These are phyloP conservation scores for Soucietia sequanensis DNA, from an alignment of 805 yeast genomes.

Conservation along the genomic window DNA sequence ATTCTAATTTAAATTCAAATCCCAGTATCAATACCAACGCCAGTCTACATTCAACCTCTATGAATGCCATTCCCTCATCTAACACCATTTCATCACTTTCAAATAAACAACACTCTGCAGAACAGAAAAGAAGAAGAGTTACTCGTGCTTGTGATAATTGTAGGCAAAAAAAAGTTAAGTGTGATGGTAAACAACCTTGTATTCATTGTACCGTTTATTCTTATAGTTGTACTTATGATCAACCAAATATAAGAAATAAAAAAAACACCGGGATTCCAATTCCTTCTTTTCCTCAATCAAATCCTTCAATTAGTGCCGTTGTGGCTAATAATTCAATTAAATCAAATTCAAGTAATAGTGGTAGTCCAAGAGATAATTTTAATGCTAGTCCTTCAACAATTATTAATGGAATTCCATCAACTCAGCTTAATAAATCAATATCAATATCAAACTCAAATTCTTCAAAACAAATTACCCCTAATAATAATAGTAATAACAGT, in stretches of 20 bases:
- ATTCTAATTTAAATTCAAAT: too few species aligned
- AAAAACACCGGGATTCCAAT: constrained; percentile 30
- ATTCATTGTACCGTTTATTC: constrained; percentile 84
- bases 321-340: constrained; percentile 12
- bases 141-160: constrained; percentile 77
- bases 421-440: neutral
- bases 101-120: constrained; percentile 12
- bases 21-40: neutral
- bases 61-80: neutral
- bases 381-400: neutral
- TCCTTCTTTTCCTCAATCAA: constrained; percentile 13
- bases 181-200: constrained; percentile 80
- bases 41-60: neutral
- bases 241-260: constrained; percentile 62
- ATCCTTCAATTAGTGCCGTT: constrained; percentile 16
- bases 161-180: constrained; percentile 71
- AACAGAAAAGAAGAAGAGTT: constrained; percentile 57
- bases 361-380: neutral
- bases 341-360: neutral
- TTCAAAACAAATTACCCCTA: neutral
- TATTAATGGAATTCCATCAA: too few species aligned
- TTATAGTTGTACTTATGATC: constrained; percentile 81
- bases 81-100: neutral
- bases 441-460: too few species aligned
- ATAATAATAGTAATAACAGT: neutral